A percentile compares a stretch with the other conserved stretches of the same genome.
phyloP scores from a whole-genome alignment of 331 rosid genomes.

The Stylosanthes scabra region DNA sequence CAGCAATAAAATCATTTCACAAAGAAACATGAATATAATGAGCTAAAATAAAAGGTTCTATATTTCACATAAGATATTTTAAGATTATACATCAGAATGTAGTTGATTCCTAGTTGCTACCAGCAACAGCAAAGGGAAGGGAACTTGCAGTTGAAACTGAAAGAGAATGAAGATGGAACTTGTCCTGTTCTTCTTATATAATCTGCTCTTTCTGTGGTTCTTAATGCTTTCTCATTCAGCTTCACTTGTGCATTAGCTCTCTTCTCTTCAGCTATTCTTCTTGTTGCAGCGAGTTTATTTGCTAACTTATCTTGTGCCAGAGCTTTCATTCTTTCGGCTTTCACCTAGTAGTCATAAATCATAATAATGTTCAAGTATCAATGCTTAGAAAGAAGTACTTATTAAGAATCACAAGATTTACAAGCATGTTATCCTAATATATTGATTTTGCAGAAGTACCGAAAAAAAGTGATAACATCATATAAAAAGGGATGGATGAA shows the following conservation, averaged over 20 bases:
- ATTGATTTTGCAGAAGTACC: too few relatives aligned
- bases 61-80: constrained; percentile 26
- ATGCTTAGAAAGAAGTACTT: background rate
- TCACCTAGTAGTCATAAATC: constrained; percentile 55
- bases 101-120: constrained; percentile 40
- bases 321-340: constrained; percentile 89
- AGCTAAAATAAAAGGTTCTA: constrained; percentile 16
- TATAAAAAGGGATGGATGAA: too few relatives aligned
- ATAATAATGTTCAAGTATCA: background rate
- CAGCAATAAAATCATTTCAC: constrained; percentile 5
- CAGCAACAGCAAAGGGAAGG: constrained; percentile 95
- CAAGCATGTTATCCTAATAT: background rate
- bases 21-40: constrained; percentile 35
- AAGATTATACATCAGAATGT: constrained; percentile 10
- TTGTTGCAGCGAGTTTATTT: constrained; percentile 71
- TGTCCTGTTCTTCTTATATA: constrained; percentile 89
- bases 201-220: constrained; percentile 80
- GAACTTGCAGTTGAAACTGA: constrained; percentile 73
- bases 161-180: constrained; percentile 80
- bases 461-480: too few relatives aligned
- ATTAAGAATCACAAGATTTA: background rate
- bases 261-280: constrained; percentile 86
- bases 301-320: constrained; percentile 75
- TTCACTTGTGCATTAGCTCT: constrained; percentile 80
- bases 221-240: constrained; percentile 79